phyloP scores from a whole-genome alignment of 2,329 filamentous ascomycete genomes.

The Tolypocladium capitatum region DNA sequence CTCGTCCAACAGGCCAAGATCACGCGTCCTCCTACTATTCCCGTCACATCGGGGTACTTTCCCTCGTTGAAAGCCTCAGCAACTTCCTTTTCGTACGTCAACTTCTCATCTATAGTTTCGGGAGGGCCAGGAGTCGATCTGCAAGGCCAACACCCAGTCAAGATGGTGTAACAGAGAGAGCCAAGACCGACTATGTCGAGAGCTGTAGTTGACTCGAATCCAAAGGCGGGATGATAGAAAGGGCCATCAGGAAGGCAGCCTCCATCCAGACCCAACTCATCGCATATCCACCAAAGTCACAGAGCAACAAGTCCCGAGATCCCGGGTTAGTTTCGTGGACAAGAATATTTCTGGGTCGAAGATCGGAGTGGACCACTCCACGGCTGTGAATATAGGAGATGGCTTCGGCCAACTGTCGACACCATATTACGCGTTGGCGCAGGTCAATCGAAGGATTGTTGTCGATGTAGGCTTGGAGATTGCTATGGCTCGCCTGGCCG shows the following conservation, averaged over 20 bases:
- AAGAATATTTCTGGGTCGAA: constrained; percentile 17
- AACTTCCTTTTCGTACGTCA: not conserved
- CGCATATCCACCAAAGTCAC: constrained; percentile 19
- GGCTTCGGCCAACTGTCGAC: constrained; percentile 14
- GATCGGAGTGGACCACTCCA: constrained; percentile 20
- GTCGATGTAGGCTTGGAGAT: constrained; percentile 6
- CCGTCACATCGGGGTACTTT: not conserved
- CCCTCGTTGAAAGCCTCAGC: not conserved
- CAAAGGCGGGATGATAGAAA: constrained; percentile 5
- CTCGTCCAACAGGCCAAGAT: not conserved
- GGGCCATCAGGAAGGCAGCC: constrained; percentile 13
- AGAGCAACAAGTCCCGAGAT: constrained; percentile 16
- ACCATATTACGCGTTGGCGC: constrained; percentile 10
- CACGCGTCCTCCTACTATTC: not conserved
- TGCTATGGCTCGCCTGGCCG: constrained; percentile 4
- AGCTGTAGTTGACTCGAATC: not conserved
- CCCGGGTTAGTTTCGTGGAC: constrained; percentile 11
- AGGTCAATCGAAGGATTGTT: constrained; percentile 1
- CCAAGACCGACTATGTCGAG: constrained; percentile 1
- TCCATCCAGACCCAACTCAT: constrained; percentile 14
- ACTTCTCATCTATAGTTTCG: not conserved
- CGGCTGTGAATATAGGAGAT: constrained; percentile 14
- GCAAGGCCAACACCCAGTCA: not conserved
- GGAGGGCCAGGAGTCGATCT: not conserved
- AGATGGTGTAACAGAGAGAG: not conserved